A percentile compares a stretch with the other conserved stretches of the same genome.
Evolutionary conservation across 2,329 filamentous ascomycete species (phyloP).

Genomic region (Claviceps monticola): DNA sequence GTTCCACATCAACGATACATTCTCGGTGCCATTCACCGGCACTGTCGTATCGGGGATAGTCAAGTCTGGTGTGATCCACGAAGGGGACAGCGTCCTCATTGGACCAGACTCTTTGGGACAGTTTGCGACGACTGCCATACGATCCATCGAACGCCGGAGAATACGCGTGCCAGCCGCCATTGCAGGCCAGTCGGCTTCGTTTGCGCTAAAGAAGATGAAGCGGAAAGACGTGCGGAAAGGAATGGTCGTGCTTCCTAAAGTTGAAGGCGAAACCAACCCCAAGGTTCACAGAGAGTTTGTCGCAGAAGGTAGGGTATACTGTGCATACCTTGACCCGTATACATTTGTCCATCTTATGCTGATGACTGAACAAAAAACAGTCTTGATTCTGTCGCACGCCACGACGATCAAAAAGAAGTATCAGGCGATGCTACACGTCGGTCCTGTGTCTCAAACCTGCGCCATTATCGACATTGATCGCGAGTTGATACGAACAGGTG

Average conservation of each 20-base stretch:
- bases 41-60: constrained; percentile 93
- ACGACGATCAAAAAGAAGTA: constrained; percentile 96
- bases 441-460: constrained; percentile 88
- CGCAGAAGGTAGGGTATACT: constrained; percentile 46
- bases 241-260: constrained; percentile 87
- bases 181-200: constrained; percentile 84
- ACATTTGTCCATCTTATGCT: background rate
- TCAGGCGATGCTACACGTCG: constrained; percentile 96
- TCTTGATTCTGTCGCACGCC: constrained; percentile 86
- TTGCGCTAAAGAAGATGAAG: constrained; percentile 76
- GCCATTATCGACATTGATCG: constrained; percentile 95
- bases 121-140: constrained; percentile 74
- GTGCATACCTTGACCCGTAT: background rate
- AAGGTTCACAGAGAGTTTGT: constrained; percentile 67
- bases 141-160: constrained; percentile 88
- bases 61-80: constrained; percentile 74
- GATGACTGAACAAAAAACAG: constrained; percentile 24
- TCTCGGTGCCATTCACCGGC: constrained; percentile 92
- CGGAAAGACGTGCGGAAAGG: constrained; percentile 92
- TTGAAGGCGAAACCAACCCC: constrained; percentile 53
- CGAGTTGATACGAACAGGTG: constrained; percentile 87
- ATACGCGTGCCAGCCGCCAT: constrained; percentile 77
- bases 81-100: constrained; percentile 78
- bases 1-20: constrained; percentile 93
- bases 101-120: constrained; percentile 85